Conservation (phyloP, 345 rosid species). For the Hibiscus mutabilis region DNA sequence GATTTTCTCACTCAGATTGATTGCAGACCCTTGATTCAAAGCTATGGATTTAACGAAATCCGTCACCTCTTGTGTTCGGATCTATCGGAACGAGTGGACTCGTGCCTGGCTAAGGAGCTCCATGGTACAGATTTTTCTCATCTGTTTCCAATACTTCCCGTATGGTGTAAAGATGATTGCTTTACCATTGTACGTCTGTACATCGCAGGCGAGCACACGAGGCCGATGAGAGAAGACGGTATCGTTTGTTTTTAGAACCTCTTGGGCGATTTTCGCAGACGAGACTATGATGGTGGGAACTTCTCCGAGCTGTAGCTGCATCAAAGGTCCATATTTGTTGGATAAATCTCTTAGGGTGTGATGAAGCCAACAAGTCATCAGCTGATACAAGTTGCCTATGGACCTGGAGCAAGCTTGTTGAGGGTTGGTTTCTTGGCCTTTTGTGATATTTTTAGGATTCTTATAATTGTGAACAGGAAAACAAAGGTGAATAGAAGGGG, state of each 20-base stretch:
- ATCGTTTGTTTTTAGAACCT: constrained; percentile 30
- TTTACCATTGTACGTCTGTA: not conserved
- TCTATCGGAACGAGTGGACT: constrained; percentile 1
- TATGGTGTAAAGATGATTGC: constrained; percentile 10
- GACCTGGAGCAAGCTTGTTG: constrained; percentile 20
- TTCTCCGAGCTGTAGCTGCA: not conserved
- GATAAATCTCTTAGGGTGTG: not conserved
- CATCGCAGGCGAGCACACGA: not conserved
- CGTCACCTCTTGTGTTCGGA: not conserved
- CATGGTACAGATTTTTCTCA: not conserved
- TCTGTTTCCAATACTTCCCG: constrained; percentile 6
- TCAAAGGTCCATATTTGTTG: not conserved
- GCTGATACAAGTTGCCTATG: constrained; percentile 5
- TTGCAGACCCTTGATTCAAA: not conserved
- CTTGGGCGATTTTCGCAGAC: constrained; percentile 20
- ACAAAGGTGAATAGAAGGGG: not conserved
- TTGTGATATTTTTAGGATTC: not conserved
- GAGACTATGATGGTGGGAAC: constrained; percentile 22
- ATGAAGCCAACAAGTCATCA: not conserved
- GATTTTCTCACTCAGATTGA: not conserved
- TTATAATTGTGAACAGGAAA: not conserved
- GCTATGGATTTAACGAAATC: not conserved
- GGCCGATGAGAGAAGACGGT: constrained; percentile 24
- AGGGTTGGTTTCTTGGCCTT: not conserved
- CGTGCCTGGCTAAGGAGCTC: constrained; percentile 4